These are phyloP conservation scores for Argentina anserina DNA, from an alignment of 306 rosid species.

Conservation along the genomic window DNA sequence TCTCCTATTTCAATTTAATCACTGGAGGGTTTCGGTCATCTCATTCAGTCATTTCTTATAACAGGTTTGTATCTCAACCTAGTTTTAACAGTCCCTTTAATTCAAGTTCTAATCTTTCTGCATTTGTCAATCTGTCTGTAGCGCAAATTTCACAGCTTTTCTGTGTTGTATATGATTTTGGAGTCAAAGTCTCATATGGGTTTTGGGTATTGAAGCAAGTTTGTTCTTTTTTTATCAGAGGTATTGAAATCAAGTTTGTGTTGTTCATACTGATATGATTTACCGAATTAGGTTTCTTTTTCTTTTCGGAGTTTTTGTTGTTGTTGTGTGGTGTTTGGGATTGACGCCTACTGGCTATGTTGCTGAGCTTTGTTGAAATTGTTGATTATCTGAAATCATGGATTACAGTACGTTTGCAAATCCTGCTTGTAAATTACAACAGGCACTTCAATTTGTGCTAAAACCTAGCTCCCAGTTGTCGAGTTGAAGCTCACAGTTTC, in stretches of 20 bases:
- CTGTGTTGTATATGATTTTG: background rate
- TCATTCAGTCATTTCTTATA: background rate
- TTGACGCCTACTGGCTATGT: background rate
- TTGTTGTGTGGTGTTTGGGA: constrained; percentile 6
- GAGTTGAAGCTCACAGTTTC: constrained; percentile 10
- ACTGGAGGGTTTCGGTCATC: constrained; percentile 11
- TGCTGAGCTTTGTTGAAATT: background rate
- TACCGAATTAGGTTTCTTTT: background rate
- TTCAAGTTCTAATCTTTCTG: background rate
- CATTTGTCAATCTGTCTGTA: background rate
- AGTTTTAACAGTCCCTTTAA: background rate
- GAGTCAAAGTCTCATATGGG: constrained; percentile 4
- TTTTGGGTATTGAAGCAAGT: background rate
- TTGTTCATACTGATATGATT: constrained; percentile 1
- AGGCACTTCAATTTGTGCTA: background rate
- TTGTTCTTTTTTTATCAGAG: background rate
- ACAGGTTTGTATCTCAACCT: background rate
- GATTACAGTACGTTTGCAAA: background rate
- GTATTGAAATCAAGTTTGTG: no score
- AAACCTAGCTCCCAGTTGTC: background rate
- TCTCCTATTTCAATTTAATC: background rate
- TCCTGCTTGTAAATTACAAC: background rate
- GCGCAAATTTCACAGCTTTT: background rate
- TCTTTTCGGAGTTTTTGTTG: background rate
- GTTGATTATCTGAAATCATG: background rate